phyloP scores from a whole-genome alignment of 2,329 filamentous ascomycete genomes.

The Bipolaris zeicola region DNA sequence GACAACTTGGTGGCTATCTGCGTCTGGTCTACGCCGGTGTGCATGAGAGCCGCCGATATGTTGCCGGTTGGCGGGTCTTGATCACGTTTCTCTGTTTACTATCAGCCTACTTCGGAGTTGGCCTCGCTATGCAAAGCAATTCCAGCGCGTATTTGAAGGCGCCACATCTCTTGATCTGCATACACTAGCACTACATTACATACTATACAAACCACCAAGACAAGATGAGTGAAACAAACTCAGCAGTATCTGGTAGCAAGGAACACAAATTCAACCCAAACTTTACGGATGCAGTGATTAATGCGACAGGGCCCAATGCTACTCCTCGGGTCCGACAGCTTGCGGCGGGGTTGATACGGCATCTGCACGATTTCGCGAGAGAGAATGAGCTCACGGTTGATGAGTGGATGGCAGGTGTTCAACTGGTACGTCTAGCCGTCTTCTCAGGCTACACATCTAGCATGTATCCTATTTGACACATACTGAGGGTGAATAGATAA shows the following conservation, averaged over 20 bases:
- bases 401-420: slow-evolving; percentile 76
- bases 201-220: background rate
- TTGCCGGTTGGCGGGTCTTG: slow-evolving; percentile 5
- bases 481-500: slow-evolving; percentile 51
- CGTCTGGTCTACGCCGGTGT: slow-evolving; percentile 1
- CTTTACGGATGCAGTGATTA: slow-evolving; percentile 76
- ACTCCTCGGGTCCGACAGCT: slow-evolving; percentile 68
- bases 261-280: slow-evolving; percentile 68
- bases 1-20: background rate
- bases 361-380: slow-evolving; percentile 78
- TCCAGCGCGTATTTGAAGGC: background rate
- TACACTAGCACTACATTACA: background rate
- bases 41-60: slow-evolving; percentile 4
- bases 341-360: slow-evolving; percentile 67
- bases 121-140: background rate
- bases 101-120: background rate
- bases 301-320: slow-evolving; percentile 73
- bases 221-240: slow-evolving; percentile 4
- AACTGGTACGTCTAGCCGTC: slow-evolving; percentile 59
- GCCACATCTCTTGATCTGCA: background rate
- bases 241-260: slow-evolving; percentile 22
- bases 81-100: background rate
- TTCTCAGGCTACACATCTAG: background rate
- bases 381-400: slow-evolving; percentile 79
- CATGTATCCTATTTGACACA: background rate